Conservation (phyloP, 1,284 basidiomycete species). For the Trametes sp. region DNA sequence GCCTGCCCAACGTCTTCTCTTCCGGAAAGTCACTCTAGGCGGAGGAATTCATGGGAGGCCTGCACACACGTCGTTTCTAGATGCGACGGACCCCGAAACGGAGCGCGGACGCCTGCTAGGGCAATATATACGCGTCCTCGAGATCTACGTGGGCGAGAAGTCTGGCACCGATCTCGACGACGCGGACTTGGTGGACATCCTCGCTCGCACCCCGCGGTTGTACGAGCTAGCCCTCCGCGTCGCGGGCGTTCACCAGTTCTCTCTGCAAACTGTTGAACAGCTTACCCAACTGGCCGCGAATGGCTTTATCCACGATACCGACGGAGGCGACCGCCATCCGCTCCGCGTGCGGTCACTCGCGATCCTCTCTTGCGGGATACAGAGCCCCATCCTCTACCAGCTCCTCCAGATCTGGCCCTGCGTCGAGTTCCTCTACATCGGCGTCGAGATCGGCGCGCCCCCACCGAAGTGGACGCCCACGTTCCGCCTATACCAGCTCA, state of each 20-base stretch:
- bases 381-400: slow-evolving; percentile 55
- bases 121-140: slow-evolving; percentile 31
- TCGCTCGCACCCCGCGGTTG: slow-evolving; percentile 44
- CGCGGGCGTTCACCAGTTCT: slow-evolving; percentile 42
- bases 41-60: slow-evolving; percentile 5
- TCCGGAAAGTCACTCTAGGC: slow-evolving; percentile 38
- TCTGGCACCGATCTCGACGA: slow-evolving; percentile 16
- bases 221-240: slow-evolving; percentile 48
- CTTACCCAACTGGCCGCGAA: slow-evolving; percentile 27
- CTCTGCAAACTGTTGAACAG: slow-evolving; percentile 36
- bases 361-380: slow-evolving; percentile 48
- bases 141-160: slow-evolving; percentile 28
- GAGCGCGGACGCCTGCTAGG: slow-evolving; percentile 29
- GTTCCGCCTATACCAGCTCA: slow-evolving; percentile 51
- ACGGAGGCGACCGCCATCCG: not conserved
- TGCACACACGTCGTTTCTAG: slow-evolving; percentile 18
- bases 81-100: slow-evolving; percentile 18
- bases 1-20: slow-evolving; percentile 52
- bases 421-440: slow-evolving; percentile 50
- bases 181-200: slow-evolving; percentile 36
- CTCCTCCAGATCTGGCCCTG: slow-evolving; percentile 50
- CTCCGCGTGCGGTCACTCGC: slow-evolving; percentile 47
- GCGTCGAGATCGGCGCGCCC: slow-evolving; percentile 47
- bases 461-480: slow-evolving; percentile 36
- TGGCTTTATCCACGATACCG: not conserved